Percentiles rank a stretch among this genome's conserved stretches.
phyloP scores from a whole-genome alignment of 2,329 filamentous ascomycete genomes.

The Nemania sp. region DNA sequence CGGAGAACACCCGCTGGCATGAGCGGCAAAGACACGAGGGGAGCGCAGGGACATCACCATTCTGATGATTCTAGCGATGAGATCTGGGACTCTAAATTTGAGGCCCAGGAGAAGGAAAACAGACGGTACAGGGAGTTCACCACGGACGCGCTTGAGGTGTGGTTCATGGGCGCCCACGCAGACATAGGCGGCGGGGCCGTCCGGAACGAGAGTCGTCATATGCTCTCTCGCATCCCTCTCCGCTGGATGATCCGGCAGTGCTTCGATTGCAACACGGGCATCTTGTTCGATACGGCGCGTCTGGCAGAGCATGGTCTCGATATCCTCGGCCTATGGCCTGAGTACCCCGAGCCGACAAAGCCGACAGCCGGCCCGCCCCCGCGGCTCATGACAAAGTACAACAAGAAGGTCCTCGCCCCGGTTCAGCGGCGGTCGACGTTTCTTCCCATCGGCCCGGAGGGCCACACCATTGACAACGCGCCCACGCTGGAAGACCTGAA shows the following conservation, averaged over 20 bases:
- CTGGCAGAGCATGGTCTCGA: slow-evolving; percentile 33
- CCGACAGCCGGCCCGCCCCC: slow-evolving; percentile 6
- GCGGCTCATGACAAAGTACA: slow-evolving; percentile 29
- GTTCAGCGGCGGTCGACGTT: slow-evolving; percentile 29
- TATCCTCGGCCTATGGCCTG: slow-evolving; percentile 30
- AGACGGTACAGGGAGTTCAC: slow-evolving; percentile 24
- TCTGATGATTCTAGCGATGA: slow-evolving; percentile 23
- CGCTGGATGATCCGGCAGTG: slow-evolving; percentile 38
- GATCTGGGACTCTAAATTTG: slow-evolving; percentile 26
- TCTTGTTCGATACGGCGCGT: slow-evolving; percentile 31
- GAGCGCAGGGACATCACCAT: not conserved
- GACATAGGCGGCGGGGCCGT: slow-evolving; percentile 38
- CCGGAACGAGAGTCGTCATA: slow-evolving; percentile 34
- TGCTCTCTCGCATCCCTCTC: slow-evolving; percentile 36
- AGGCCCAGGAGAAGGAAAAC: slow-evolving; percentile 31
- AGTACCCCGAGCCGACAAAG: slow-evolving; percentile 11
- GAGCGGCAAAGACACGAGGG: not conserved
- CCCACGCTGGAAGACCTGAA: slow-evolving; percentile 29
- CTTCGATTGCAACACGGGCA: slow-evolving; percentile 37
- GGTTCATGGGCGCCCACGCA: slow-evolving; percentile 37
- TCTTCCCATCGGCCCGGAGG: slow-evolving; percentile 30
- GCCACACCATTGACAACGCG: slow-evolving; percentile 26
- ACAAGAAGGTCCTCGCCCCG: slow-evolving; percentile 26
- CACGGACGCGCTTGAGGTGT: slow-evolving; percentile 37
- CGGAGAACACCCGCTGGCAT: slow-evolving; percentile 8